Base-by-base conservation (phyloP, 2,329 filamentous ascomycete genomes). In the Alternaria brassicicola region DNA sequence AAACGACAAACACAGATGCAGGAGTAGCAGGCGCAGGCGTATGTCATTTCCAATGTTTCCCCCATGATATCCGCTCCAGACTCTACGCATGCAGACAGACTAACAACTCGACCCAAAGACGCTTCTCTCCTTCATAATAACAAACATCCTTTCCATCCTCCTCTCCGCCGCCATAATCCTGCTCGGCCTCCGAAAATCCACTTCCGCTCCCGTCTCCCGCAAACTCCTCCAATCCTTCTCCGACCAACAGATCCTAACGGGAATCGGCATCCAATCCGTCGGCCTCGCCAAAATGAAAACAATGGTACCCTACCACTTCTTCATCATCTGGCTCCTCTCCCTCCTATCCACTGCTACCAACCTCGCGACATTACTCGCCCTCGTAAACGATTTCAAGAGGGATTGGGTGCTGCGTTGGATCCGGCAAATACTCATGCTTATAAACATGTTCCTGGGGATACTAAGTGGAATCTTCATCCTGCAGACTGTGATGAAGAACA, bases 381-480 rank as follows among this genome's bases (percentile, higher is more conserved):
- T 90, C 31, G 85, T 87, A 2, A 84, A 85, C 68, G 87, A 89
- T 68, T 89, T 88, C 77, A 86, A 85, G 63, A 78, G 87, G 28
- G 87, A 90, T 74, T 87, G 85, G 85, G 85, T 90, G 0, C 77
- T 90, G 48, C 80, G 87, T 43, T 89, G 87, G 87, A 76, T 90
- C 65, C 81, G 88, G 21, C 86, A 89, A 70, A 77, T 84, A 21
- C 81, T 89, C 64, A 90, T 90, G 86, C 82, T 89, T 59, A 80
- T 85, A 59, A 90, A 89, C 74, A 77, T 89, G 60, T 81, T 80
- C 1, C 80, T 90, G 13, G 85, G 84, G 5, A 83, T 83, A 50
- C 76, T 85, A 3, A 83, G 81, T 31, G 85, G 86, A 7, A 73
- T 86, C 15, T 86, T 85, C 64, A 81, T 88, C 39, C 77, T 89